Conservation (phyloP, 2,329 filamentous ascomycete species). For the Exophiala phaeomuriformis region DNA sequence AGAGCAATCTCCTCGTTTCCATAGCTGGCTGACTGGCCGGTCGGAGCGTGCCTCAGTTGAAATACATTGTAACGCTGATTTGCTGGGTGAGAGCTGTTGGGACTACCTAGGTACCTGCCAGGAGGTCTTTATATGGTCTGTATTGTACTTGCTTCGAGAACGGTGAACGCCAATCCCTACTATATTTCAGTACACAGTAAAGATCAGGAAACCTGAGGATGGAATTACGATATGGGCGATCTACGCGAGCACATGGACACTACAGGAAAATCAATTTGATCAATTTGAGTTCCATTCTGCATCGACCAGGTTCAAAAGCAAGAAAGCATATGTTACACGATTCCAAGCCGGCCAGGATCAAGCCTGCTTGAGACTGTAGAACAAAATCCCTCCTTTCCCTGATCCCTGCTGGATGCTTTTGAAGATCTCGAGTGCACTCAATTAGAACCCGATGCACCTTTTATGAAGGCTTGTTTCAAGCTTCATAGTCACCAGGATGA, state of each 20-base stretch:
- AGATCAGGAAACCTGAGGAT: too few relatives aligned
- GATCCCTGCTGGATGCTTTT: conserved; percentile 18
- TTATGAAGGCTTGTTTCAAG: conserved; percentile 13
- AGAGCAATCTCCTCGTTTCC: too few relatives aligned
- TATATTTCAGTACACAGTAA: too few relatives aligned
- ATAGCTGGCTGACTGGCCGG: neutral
- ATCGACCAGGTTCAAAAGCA: conserved; percentile 10
- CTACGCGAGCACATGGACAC: too few relatives aligned
- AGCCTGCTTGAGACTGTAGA: conserved; percentile 18
- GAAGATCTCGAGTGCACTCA: conserved; percentile 5
- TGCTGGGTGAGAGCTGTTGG: neutral
- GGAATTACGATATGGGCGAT: too few relatives aligned
- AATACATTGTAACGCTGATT: neutral
- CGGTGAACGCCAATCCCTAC: too few relatives aligned
- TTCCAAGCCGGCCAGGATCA: conserved; percentile 18
- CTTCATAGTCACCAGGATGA: conserved; percentile 13
- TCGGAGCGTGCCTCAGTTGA: neutral
- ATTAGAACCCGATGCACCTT: conserved; percentile 13
- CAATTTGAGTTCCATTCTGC: conserved; percentile 15
- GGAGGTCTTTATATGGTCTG: too few relatives aligned
- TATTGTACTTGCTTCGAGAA: too few relatives aligned
- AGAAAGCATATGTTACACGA: conserved; percentile 22
- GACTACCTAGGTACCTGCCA: too few relatives aligned
- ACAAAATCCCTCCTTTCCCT: conserved; percentile 21
- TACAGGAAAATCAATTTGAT: conserved; percentile 10